These are phyloP conservation scores for Periconia sp. DNA, from an alignment of 2,329 filamentous ascomycete genomes.

Conservation along the genomic window DNA sequence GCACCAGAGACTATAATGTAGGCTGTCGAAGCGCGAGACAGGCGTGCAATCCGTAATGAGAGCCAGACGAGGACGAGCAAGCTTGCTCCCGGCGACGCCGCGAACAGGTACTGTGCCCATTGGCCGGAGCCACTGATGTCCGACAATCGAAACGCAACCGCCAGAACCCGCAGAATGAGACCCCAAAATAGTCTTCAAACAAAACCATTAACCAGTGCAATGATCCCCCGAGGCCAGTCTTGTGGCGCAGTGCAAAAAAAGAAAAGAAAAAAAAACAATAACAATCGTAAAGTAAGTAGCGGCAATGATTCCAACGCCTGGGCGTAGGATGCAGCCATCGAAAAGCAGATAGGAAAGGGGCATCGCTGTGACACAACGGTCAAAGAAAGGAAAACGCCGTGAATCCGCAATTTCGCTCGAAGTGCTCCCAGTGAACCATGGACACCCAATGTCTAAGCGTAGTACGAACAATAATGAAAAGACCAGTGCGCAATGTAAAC, in stretches of 20 bases:
- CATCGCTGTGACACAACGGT: slow-evolving; percentile 28
- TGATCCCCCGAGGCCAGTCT: slow-evolving; percentile 32
- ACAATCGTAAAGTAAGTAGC: slow-evolving; percentile 35
- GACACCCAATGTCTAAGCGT: slow-evolving; percentile 41
- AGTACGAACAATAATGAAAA: slow-evolving; percentile 31
- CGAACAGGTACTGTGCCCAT: background rate
- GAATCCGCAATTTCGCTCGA: slow-evolving; percentile 41
- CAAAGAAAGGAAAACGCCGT: slow-evolving; percentile 35
- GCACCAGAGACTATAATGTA: slow-evolving; percentile 23
- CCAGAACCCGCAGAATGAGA: slow-evolving; percentile 6
- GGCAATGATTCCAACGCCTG: slow-evolving; percentile 16
- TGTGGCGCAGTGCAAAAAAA: slow-evolving; percentile 29
- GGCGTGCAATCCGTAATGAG: no score
- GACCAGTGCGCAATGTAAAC: slow-evolving; percentile 23
- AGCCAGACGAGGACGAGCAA: slow-evolving; percentile 1
- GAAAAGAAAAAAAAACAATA: no score
- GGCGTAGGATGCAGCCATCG: slow-evolving; percentile 19
- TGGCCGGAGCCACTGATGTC: background rate
- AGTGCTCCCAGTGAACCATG: slow-evolving; percentile 35
- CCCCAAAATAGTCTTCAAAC: slow-evolving; percentile 19
- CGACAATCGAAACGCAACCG: background rate
- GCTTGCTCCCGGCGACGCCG: background rate
- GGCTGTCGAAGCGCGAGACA: slow-evolving; percentile 7
- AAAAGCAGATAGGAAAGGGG: slow-evolving; percentile 23
- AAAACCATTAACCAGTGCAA: slow-evolving; percentile 39